Conservation (phyloP, 2,329 filamentous ascomycete species). For the Tolypocladium cylindrosporum region DNA sequence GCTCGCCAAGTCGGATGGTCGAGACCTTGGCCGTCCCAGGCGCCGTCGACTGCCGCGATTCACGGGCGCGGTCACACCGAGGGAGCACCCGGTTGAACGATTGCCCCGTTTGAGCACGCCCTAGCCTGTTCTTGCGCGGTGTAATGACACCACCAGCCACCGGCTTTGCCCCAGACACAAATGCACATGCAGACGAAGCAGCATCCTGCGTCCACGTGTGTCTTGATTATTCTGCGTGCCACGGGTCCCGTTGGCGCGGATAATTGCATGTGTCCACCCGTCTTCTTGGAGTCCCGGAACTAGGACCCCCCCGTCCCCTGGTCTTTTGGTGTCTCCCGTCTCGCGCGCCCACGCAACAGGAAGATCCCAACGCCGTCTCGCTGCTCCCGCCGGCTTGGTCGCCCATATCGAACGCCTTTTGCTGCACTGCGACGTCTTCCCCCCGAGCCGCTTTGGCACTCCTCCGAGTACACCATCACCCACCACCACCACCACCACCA, state of each 20-base stretch:
- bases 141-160: conserved; percentile 5
- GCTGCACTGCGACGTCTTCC: conserved; percentile 10
- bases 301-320: conserved; percentile 1
- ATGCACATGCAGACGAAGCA: background rate
- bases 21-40: background rate
- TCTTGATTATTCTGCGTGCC: background rate
- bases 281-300: background rate
- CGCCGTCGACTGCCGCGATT: background rate
- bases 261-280: conserved; percentile 6
- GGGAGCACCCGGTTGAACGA: background rate
- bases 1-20: background rate
- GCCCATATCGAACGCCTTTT: conserved; percentile 7
- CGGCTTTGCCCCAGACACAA: conserved; percentile 1
- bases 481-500: background rate
- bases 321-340: background rate
- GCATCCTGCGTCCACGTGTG: background rate
- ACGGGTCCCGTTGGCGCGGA: background rate
- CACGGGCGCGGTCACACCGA: background rate
- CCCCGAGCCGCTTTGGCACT: background rate
- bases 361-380: conserved; percentile 10
- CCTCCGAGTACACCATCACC: background rate
- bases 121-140: background rate
- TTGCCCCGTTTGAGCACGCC: background rate
- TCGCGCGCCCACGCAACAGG: conserved; percentile 7
- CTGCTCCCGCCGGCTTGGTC: conserved; percentile 9